Conservation (phyloP, 2,329 filamentous ascomycete genomes). For the Aspergillus eucalypticola region DNA sequence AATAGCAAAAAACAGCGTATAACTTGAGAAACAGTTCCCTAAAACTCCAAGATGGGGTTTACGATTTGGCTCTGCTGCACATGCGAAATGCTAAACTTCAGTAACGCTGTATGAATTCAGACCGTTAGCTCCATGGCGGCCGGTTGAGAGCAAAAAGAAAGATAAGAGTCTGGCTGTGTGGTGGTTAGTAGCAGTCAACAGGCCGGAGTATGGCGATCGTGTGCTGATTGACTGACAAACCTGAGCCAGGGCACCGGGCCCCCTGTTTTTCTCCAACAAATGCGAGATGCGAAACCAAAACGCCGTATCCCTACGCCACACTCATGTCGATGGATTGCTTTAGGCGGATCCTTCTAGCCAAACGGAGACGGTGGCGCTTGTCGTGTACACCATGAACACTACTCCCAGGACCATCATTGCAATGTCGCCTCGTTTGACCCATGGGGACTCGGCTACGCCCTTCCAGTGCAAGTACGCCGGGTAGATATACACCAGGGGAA, state of each 20-base stretch:
- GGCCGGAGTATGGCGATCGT: neutral
- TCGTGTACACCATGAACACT: constrained; percentile 71
- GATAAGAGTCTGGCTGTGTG: neutral
- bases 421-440: constrained; percentile 61
- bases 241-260: neutral
- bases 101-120: neutral
- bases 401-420: constrained; percentile 63
- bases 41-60: neutral
- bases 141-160: neutral
- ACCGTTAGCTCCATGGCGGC: neutral
- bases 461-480: constrained; percentile 74
- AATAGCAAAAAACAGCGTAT: neutral
- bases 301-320: neutral
- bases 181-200: neutral
- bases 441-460: constrained; percentile 60
- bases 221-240: neutral
- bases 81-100: neutral
- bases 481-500: constrained; percentile 93
- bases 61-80: neutral
- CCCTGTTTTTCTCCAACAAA: neutral
- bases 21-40: too few relatives aligned
- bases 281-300: neutral
- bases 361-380: constrained; percentile 57
- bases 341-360: constrained; percentile 21
- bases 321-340: neutral